Evolutionary conservation across 2,329 filamentous ascomycete species (phyloP), one percentile per base, ranked within the genome.

Genomic region (Xylaria hypoxylon): DNA sequence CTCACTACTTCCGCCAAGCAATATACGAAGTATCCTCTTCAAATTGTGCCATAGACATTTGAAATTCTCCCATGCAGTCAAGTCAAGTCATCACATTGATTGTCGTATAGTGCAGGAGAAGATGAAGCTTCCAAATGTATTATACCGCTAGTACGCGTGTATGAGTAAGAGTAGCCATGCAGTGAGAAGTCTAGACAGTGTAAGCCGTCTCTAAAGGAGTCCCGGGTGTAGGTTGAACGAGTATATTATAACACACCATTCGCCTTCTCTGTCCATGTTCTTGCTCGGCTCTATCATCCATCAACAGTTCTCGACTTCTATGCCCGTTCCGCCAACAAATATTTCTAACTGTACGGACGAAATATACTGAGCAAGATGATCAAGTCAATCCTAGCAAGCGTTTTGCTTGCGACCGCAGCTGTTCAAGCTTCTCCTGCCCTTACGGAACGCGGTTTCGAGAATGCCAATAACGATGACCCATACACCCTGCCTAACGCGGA

Each of bases 391-490:
- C 3, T 65, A 4, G 38, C 62, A 59, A 62, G 62, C 55, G 5
- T 65, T 5, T 48, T 68, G 51, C 58, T 68, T 59, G 62, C 62
- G 7, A 35, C 51, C 7, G 42, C 65, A 5, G 58, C 52, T 13
- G 62, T 68, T 26, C 48, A 65, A 50, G 65, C 65, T 4, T 60
- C 65, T 42, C 62, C 65, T 1, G 62, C 57, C 17, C 58, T 65
- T 19, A 65, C 65, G 13, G 65, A 68, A 40, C 58, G 62, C n/a
- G 35, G 31, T 45, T 31, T 61, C 22, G 62, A 65, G 33, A 44
- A 35, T 35, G 42, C 65, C 26, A 50, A 17, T 53, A 62, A 52
- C 53, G 59, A 59, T 52, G 62, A 65, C 17, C 24, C 52, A 0
- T 65, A 48, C 52, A 51, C 58, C 5, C 17, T 68, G 10, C 57